Conservation (phyloP, 176 grass and related monocot species). For the Eleusine coracana region DNA sequence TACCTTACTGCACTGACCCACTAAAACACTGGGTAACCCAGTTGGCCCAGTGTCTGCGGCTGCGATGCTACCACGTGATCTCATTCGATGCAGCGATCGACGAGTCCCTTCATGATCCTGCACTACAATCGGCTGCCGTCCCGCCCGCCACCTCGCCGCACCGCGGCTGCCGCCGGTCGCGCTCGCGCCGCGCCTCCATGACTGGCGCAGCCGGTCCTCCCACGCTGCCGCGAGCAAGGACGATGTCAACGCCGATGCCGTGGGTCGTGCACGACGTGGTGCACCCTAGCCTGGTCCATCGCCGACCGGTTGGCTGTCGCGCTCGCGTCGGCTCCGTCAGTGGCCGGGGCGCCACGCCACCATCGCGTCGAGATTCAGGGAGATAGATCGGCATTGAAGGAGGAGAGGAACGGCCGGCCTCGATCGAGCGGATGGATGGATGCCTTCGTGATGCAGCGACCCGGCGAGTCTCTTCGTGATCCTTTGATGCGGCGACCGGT, state of each 20-base stretch:
- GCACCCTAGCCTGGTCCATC: background rate
- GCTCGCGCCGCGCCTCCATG: slow-evolving; percentile 20
- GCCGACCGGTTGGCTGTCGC: background rate
- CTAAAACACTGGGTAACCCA: too few relatives aligned
- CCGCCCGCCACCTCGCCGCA: slow-evolving; percentile 77
- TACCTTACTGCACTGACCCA: too few relatives aligned
- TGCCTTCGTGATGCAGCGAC: background rate
- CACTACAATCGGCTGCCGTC: slow-evolving; percentile 55
- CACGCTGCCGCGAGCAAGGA: background rate
- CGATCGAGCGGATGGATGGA: background rate
- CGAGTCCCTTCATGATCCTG: too few relatives aligned
- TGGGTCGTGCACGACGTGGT: background rate
- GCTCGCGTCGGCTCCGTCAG: slow-evolving; percentile 1
- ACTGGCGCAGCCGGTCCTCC: slow-evolving; percentile 22
- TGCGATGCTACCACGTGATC: too few relatives aligned
- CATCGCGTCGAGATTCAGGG: background rate
- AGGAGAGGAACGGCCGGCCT: background rate
- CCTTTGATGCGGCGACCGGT: too few relatives aligned
- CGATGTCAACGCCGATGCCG: background rate
- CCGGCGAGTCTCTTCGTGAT: too few relatives aligned
- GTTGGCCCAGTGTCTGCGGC: too few relatives aligned
- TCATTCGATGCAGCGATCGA: too few relatives aligned
- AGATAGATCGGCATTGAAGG: background rate
- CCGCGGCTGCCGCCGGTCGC: slow-evolving; percentile 31
- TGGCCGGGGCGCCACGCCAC: background rate